These are phyloP conservation scores for Microdochium paspali DNA, from an alignment of 2,329 filamentous ascomycete species.

Conservation along the genomic window DNA sequence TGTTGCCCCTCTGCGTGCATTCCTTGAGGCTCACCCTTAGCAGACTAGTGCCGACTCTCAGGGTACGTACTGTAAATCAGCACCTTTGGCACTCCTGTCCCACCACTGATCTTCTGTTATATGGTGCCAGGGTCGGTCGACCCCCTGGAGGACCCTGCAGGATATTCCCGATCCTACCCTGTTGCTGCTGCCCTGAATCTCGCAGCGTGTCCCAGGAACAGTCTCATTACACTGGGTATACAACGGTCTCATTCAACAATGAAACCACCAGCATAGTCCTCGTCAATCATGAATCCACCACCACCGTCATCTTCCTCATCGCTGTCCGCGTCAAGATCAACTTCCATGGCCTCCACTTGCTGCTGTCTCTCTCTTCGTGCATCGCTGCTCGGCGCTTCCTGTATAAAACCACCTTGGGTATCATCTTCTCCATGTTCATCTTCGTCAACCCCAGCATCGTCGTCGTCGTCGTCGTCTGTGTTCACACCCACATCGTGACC, in stretches of 20 bases:
- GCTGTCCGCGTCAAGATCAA: constrained; percentile 23
- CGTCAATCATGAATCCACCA: constrained; percentile 32
- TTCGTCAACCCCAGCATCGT: neutral
- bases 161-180: too few relatives aligned
- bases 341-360: neutral
- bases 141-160: too few relatives aligned
- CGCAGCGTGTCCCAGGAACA: too few relatives aligned
- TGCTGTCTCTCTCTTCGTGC: neutral
- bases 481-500: neutral
- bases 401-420: constrained; percentile 1
- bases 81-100: too few relatives aligned
- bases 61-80: too few relatives aligned
- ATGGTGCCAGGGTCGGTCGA: too few relatives aligned
- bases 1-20: too few relatives aligned
- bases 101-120: too few relatives aligned
- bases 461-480: constrained; percentile 2
- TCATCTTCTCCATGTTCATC: constrained; percentile 6
- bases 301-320: constrained; percentile 26
- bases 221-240: too few relatives aligned
- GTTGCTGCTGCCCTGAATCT: too few relatives aligned
- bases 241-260: constrained; percentile 22
- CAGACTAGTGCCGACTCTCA: too few relatives aligned
- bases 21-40: too few relatives aligned
- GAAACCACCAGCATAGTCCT: constrained; percentile 29
- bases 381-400: neutral